Evolutionary conservation across 768 basidiomycete genomes (phyloP).

Genomic region (Lactifluus rugatus): DNA sequence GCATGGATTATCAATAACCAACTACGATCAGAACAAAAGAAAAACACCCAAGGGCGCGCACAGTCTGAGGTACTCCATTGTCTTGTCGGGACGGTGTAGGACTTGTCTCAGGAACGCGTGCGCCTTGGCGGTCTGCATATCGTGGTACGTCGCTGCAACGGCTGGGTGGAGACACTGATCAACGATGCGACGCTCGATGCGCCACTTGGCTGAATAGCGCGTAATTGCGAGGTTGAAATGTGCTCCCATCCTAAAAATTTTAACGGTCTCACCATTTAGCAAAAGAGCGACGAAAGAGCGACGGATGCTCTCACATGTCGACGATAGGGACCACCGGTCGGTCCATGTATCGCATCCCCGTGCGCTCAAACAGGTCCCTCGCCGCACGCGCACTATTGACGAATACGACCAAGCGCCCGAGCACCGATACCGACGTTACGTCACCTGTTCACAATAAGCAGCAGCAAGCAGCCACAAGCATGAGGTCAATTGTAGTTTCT

Average conservation of each 20-base stretch:
- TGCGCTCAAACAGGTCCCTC: constrained; percentile 6
- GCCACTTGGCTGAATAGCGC: constrained; percentile 5
- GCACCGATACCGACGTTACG: constrained; percentile 9
- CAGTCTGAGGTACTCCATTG: constrained; percentile 5
- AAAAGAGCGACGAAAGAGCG: background rate
- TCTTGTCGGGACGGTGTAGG: background rate
- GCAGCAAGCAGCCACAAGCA: too few relatives aligned
- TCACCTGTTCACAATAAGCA: background rate
- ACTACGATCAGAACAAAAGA: too few relatives aligned
- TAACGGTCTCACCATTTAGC: background rate
- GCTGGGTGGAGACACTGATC: constrained; percentile 1
- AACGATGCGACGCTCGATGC: constrained; percentile 4
- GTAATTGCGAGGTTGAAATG: constrained; percentile 10
- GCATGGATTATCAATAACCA: too few relatives aligned
- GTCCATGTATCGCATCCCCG: background rate
- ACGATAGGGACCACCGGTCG: constrained; percentile 4
- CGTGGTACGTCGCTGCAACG: background rate
- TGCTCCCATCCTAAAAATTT: constrained; percentile 2
- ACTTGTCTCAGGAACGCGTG: constrained; percentile 9
- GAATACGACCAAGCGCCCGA: constrained; percentile 7
- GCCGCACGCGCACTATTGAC: constrained; percentile 5
- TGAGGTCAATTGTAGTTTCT: too few relatives aligned
- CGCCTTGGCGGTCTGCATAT: constrained; percentile 4
- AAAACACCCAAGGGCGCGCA: background rate
- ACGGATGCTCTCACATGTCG: background rate